These are phyloP conservation scores for Imleria badia DNA, from an alignment of 768 basidiomycete genomes.

Conservation along the genomic window DNA sequence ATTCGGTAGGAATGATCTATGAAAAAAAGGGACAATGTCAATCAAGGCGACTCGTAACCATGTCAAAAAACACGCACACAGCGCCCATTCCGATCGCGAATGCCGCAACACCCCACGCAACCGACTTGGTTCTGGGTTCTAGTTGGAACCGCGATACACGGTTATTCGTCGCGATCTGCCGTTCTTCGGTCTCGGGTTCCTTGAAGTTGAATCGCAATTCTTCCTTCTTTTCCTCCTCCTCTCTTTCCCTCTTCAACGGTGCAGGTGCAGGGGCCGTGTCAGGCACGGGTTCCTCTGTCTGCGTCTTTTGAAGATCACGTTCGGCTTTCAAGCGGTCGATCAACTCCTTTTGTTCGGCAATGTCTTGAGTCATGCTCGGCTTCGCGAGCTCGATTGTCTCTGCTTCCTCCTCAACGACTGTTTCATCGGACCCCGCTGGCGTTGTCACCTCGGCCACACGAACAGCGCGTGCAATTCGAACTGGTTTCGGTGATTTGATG, in stretches of 20 bases:
- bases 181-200: constrained; percentile 62
- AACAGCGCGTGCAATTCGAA: constrained; percentile 20
- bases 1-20: constrained; percentile 59
- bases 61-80: constrained; percentile 52
- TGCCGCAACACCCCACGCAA: constrained; percentile 81
- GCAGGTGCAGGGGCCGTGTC: constrained; percentile 25
- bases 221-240: constrained; percentile 43
- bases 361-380: constrained; percentile 66
- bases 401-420: constrained; percentile 63
- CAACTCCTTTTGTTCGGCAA: constrained; percentile 75
- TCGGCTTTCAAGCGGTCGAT: constrained; percentile 71
- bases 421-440: constrained; percentile 59
- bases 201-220: constrained; percentile 62
- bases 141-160: constrained; percentile 56
- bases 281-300: constrained; percentile 16
- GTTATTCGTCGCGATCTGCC: constrained; percentile 60
- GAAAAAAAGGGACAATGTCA: neutral
- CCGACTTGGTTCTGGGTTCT: constrained; percentile 68
- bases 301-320: constrained; percentile 40
- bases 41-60: neutral
- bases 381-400: constrained; percentile 58
- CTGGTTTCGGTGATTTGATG: constrained; percentile 36
- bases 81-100: constrained; percentile 84
- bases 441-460: constrained; percentile 39
- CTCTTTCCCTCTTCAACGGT: constrained; percentile 51